Evolutionary conservation across 345 rosid species (phyloP).

Genomic region (Excoecaria cochinchinensis): DNA sequence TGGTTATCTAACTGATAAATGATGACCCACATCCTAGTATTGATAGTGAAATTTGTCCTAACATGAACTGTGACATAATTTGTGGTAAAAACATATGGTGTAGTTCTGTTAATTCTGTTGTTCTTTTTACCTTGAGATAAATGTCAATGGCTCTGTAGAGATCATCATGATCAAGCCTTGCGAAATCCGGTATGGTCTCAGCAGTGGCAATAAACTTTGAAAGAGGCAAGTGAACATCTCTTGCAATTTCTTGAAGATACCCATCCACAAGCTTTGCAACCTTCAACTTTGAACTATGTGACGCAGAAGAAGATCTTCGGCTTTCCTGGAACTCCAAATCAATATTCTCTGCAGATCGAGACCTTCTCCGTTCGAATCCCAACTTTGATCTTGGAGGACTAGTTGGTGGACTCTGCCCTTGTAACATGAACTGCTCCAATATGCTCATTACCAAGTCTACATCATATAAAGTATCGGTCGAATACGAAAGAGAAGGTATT

Average conservation of each 20-base stretch:
- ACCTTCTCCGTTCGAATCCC: slow-evolving; percentile 76
- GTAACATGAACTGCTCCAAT: slow-evolving; percentile 83
- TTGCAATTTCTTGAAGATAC: slow-evolving; percentile 77
- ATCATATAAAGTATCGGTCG: slow-evolving; percentile 55
- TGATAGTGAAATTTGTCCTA: slow-evolving; percentile 25
- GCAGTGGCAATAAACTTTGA: slow-evolving; percentile 76
- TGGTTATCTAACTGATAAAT: slow-evolving; percentile 42
- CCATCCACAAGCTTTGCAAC: slow-evolving; percentile 94
- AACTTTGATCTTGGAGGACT: slow-evolving; percentile 76
- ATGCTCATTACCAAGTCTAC: slow-evolving; percentile 71
- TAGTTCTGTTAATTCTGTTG: background rate
- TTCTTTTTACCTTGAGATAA: slow-evolving; percentile 82
- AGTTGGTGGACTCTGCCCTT: slow-evolving; percentile 92
- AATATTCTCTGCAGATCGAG: slow-evolving; percentile 88
- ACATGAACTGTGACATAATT: slow-evolving; percentile 5
- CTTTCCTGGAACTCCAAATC: slow-evolving; percentile 81
- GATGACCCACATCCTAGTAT: slow-evolving; percentile 36
- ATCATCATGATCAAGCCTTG: slow-evolving; percentile 87
- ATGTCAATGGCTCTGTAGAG: slow-evolving; percentile 93
- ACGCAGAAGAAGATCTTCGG: slow-evolving; percentile 93
- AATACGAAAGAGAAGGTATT: slow-evolving; percentile 57
- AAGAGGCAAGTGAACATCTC: slow-evolving; percentile 68
- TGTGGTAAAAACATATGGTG: slow-evolving; percentile 1
- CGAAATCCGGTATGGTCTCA: slow-evolving; percentile 77
- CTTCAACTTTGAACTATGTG: slow-evolving; percentile 89